A percentile compares a stretch with the other conserved stretches of the same genome.
Evolutionary conservation across 352 stramenopile species (phyloP).

Genomic region (Phytophthora meadii): DNA sequence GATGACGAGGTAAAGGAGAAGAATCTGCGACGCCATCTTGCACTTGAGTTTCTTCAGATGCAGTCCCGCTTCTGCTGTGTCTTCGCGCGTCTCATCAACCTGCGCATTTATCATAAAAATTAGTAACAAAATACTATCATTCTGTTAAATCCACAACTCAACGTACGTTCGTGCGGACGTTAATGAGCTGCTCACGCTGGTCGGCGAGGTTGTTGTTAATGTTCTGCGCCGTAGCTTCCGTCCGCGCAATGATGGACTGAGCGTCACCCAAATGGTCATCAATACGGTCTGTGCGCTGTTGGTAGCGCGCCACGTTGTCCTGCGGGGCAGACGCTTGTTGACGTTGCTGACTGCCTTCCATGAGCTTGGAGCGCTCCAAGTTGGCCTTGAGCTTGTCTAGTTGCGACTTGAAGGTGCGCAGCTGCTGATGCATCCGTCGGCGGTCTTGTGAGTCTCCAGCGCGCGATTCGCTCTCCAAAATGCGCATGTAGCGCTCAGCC

Average conservation of each 20-base stretch:
- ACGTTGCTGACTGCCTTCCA: slow-evolving; percentile 76
- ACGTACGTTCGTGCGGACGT: slow-evolving; percentile 79
- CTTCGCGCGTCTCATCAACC: slow-evolving; percentile 75
- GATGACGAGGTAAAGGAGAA: slow-evolving; percentile 84
- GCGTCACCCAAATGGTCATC: slow-evolving; percentile 77
- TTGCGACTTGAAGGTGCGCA: slow-evolving; percentile 85
- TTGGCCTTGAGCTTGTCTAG: slow-evolving; percentile 89
- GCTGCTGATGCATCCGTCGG: slow-evolving; percentile 85
- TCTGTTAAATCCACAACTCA: not conserved
- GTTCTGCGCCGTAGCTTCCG: slow-evolving; percentile 73
- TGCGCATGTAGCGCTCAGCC: slow-evolving; percentile 83
- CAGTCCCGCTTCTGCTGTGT: slow-evolving; percentile 69
- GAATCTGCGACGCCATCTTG: slow-evolving; percentile 81
- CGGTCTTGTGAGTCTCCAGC: slow-evolving; percentile 82
- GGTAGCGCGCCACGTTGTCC: slow-evolving; percentile 77
- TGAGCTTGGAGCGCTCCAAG: slow-evolving; percentile 78
- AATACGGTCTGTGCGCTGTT: slow-evolving; percentile 74
- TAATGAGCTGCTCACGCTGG: slow-evolving; percentile 79
- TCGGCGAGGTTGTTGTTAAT: slow-evolving; percentile 69
- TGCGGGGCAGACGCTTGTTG: slow-evolving; percentile 52
- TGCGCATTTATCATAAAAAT: slow-evolving; percentile 14
- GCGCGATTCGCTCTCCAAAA: slow-evolving; percentile 84
- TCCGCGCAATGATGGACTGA: slow-evolving; percentile 71
- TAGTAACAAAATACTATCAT: not conserved
- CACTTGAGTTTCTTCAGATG: slow-evolving; percentile 85